Conservation (phyloP, 768 basidiomycete genomes). For the Mycena leptocephala region DNA sequence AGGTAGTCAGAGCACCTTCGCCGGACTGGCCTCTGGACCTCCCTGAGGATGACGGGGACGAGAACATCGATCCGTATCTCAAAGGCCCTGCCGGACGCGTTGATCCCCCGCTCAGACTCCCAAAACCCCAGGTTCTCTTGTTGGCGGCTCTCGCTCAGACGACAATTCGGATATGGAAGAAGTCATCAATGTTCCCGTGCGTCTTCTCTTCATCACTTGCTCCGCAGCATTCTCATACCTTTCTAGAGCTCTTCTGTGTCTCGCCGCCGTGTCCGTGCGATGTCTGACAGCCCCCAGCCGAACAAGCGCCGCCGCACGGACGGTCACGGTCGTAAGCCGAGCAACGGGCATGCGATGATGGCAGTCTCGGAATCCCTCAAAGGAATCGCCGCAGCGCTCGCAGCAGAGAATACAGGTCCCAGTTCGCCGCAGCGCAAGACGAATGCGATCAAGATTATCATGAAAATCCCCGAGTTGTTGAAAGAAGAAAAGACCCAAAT, state of each 20-base stretch:
- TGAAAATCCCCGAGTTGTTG: not conserved
- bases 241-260: not conserved
- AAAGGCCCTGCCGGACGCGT: not conserved
- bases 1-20: not conserved
- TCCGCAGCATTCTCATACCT: not conserved
- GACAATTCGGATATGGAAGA: not conserved
- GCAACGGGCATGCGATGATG: not conserved
- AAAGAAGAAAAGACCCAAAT: not conserved
- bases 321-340: not conserved
- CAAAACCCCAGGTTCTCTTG: not conserved
- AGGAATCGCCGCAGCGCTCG: not conserved
- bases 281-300: not conserved
- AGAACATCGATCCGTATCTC: not conserved
- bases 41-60: not conserved
- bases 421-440: not conserved
- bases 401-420: not conserved
- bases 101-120: not conserved
- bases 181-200: not conserved
- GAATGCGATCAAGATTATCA: not conserved
- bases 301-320: not conserved
- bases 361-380: not conserved
- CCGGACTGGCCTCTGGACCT: not conserved
- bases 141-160: not conserved
- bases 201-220: not conserved
- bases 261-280: not conserved